These are phyloP conservation scores for Fonsecaea erecta DNA, from an alignment of 2,329 filamentous ascomycete genomes.

Conservation along the genomic window DNA sequence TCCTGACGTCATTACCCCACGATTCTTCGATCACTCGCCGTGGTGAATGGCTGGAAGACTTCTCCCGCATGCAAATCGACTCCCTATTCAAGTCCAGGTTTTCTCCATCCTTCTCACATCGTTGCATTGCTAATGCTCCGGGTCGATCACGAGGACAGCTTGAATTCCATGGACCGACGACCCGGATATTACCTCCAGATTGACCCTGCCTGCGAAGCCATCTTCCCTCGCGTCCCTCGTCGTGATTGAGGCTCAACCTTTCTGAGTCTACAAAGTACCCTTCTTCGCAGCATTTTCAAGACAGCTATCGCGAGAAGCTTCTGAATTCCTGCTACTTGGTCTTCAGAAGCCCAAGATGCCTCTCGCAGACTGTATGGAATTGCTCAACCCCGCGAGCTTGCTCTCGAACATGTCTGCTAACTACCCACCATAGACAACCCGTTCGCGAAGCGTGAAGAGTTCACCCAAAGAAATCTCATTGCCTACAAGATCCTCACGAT, in stretches of 20 bases:
- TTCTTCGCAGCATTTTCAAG: neutral
- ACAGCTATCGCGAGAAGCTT: neutral
- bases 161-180: neutral
- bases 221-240: neutral
- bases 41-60: slow-evolving; percentile 14
- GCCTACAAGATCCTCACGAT: slow-evolving; percentile 77
- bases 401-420: slow-evolving; percentile 10
- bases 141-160: neutral
- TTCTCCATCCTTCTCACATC: slow-evolving; percentile 1
- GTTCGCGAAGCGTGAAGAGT: slow-evolving; percentile 71
- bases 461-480: slow-evolving; percentile 64
- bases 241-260: neutral
- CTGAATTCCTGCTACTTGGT: neutral
- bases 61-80: slow-evolving; percentile 2
- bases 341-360: slow-evolving; percentile 23
- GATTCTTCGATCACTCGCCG: neutral
- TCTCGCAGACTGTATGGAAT: slow-evolving; percentile 24
- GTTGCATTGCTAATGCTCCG: neutral
- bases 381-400: neutral
- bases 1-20: slow-evolving; percentile 15
- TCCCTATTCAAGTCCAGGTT: neutral
- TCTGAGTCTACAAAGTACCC: neutral
- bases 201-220: neutral
- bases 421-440: slow-evolving; percentile 66
- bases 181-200: neutral